Base-by-base conservation (phyloP, 2,329 filamentous ascomycete species). In the Teratosphaeria nubilosa region DNA sequence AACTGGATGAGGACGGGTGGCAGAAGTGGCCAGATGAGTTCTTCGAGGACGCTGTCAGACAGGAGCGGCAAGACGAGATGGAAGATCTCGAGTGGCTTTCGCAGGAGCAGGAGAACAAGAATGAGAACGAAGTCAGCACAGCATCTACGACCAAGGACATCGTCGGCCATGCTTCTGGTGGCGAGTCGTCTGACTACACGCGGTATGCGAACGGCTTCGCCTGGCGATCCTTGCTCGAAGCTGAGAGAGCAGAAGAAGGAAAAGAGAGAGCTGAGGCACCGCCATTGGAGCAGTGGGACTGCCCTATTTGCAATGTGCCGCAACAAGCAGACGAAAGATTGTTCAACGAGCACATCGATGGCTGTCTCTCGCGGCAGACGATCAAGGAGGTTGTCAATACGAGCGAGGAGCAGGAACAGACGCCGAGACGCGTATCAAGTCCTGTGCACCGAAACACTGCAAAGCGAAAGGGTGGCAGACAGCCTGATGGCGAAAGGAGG, bases 291-390 rank as follows among this genome's bases (percentile, higher is more conserved):
- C 77, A 84, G 53, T 97, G 91, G 91, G 81, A 86, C 41, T 99
- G 94, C 71, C 94, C 94, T 0, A 88, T 97, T 51, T 99, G 94
- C 71, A 75, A 77, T n/a, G 78, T 86, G 16, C 86, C 89, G 0
- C 91, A 96, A 68, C 68, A 77, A 0, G 82, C 90, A 0, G 81
- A 92, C 54, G 90, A 96, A 70, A 80, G 80, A 52, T 76, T 75
- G 0, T 95, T 97, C 74, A 99, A 99, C 65, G 83, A 87, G 58
- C 94, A 99, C 68, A 91, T 99, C 55, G 94, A 99, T 70, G 82
- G 88, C 9, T 99, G 94, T 71, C 80, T 99, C 1, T 96, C 91
- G 0, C 81, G 86, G 57, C 84, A 88, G 68, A 89, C 90, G 0
- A 97, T 99, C 66, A 86, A 86, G 52, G 90, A 96, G 66, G 87